Evolutionary conservation across 768 basidiomycete species (phyloP), one percentile per base, ranked within the genome.

Genomic region (Suillus variegatus): DNA sequence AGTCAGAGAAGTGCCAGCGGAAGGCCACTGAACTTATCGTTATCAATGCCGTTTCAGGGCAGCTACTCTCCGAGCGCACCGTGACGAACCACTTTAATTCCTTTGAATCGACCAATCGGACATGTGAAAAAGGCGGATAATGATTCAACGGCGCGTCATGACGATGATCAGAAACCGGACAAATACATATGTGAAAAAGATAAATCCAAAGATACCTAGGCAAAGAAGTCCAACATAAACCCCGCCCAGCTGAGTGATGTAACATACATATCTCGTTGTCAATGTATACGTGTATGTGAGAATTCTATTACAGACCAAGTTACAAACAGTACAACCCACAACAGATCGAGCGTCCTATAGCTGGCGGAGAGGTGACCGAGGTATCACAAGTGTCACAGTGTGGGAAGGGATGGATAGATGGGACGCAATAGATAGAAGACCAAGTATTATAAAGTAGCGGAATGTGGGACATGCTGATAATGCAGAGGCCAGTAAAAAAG

Each of bases 251-350:
- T 32, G 32, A 55, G 32, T 36, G 32, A 55, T 36, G 20, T 20
- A 36, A 32, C 25, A 32, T 41, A 43, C 25, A 20, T 43, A 6
- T 60, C 58, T 43, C 41, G 43, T 60, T 32, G 58, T 60, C n/a
- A 43, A 40, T 20, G 58, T 60, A 28, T 51, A 51, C 51, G 51
- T 51, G 51, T 51, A 25, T 22, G 43, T 32, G 41, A 60, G 32
- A 60, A 60, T 43, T 58, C 58, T 60, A 60, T 60, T 60, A 60
- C n/a, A 43, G 20, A 60, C 58, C 58, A 44, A 32, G 12, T 60
- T 43, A 60, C 58, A 43, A 60, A 18, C 58, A 60, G 58, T 43
- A 43, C 41, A 43, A 32, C 28, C 58, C 58, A 60, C 28, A 28
- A 60, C 58, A 28, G 43, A 32, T 60, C 6, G n/a, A 43, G 10